Evolutionary conservation across 1,284 basidiomycete species (phyloP).

Genomic region (Ustilago loliicola): DNA sequence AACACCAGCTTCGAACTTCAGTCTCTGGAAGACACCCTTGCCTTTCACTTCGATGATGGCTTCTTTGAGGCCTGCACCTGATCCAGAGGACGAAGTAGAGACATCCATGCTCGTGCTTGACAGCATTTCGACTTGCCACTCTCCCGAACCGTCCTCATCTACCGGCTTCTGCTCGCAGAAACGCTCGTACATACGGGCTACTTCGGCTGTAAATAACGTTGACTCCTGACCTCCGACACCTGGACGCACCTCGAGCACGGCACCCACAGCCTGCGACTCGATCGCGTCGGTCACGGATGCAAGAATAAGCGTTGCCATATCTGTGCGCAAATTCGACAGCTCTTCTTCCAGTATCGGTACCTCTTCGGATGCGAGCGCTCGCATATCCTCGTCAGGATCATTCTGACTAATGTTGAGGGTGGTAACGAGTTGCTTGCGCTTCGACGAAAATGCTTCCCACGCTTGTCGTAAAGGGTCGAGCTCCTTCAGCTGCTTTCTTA

Average conservation of each 20-base stretch:
- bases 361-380: conserved; percentile 82
- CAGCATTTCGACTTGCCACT: conserved; percentile 61
- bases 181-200: conserved; percentile 86
- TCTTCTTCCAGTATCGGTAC: conserved; percentile 74
- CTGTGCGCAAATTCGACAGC: conserved; percentile 74
- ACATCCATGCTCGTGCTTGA: conserved; percentile 62
- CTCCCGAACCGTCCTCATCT: conserved; percentile 41
- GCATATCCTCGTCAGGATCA: conserved; percentile 78
- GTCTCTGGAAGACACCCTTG: conserved; percentile 80
- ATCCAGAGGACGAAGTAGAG: conserved; percentile 43
- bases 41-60: conserved; percentile 86
- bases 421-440: conserved; percentile 72
- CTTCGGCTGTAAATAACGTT: conserved; percentile 82
- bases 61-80: conserved; percentile 80
- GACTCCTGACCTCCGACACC: conserved; percentile 94
- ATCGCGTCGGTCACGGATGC: conserved; percentile 74
- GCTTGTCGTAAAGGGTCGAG: conserved; percentile 75
- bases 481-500: conserved; percentile 72
- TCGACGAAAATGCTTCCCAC: conserved; percentile 74
- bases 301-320: conserved; percentile 80
- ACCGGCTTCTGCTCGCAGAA: conserved; percentile 66
- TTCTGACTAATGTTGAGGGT: conserved; percentile 41
- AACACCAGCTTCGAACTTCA: conserved; percentile 93
- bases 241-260: conserved; percentile 89
- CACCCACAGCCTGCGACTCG: conserved; percentile 78